These are phyloP conservation scores for Carallia pectinifolia DNA, from an alignment of 345 rosid species.

Conservation along the genomic window DNA sequence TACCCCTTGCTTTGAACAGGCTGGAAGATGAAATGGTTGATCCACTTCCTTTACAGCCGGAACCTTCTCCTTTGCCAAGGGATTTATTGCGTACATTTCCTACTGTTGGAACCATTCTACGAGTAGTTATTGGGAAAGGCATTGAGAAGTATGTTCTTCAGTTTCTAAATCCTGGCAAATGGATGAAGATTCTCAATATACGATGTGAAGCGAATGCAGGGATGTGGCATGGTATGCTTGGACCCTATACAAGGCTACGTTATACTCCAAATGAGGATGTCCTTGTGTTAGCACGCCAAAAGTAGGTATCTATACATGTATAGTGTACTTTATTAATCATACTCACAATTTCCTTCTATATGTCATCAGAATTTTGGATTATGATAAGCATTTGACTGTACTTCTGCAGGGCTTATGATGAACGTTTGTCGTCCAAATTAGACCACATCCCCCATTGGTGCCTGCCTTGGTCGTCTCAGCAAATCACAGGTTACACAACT, in stretches of 20 bases:
- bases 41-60: slow-evolving; percentile 48
- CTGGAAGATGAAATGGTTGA: slow-evolving; percentile 46
- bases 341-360: too few relatives aligned
- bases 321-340: background rate
- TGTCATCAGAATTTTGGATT: too few relatives aligned
- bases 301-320: slow-evolving; percentile 33
- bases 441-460: slow-evolving; percentile 59
- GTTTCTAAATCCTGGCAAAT: slow-evolving; percentile 47
- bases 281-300: slow-evolving; percentile 37
- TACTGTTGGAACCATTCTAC: slow-evolving; percentile 66
- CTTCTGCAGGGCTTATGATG: slow-evolving; percentile 42
- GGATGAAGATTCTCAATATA: slow-evolving; percentile 58
- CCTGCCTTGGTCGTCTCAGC: slow-evolving; percentile 56
- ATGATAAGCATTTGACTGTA: background rate
- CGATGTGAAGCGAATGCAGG: slow-evolving; percentile 59
- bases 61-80: slow-evolving; percentile 49
- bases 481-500: slow-evolving; percentile 55
- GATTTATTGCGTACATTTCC: slow-evolving; percentile 63
- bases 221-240: slow-evolving; percentile 56
- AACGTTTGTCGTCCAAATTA: slow-evolving; percentile 39
- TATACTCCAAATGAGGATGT: slow-evolving; percentile 40
- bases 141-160: slow-evolving; percentile 34
- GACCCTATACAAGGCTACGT: slow-evolving; percentile 43
- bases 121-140: slow-evolving; percentile 43
- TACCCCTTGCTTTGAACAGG: slow-evolving; percentile 30